phyloP scores from a whole-genome alignment of 176 grass and related monocot genomes.

The Ananas comosus region DNA sequence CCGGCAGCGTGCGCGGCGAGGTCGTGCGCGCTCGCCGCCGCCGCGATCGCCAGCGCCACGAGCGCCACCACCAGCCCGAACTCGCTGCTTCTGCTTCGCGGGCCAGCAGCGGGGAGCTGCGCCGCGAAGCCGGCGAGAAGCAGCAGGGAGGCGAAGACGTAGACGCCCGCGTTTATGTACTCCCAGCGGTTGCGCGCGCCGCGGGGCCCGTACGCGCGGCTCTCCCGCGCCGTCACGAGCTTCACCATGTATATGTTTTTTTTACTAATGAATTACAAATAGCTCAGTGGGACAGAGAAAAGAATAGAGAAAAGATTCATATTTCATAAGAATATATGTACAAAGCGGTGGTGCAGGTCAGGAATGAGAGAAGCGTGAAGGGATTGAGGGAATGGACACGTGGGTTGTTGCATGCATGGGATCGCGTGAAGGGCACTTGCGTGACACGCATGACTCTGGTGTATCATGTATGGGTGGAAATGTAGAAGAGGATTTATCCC shows the following conservation, averaged over 20 bases:
- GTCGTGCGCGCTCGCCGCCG: constrained; percentile 58
- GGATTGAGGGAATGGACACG: constrained; percentile 16
- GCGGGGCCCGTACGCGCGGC: constrained; percentile 50
- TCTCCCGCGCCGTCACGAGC: constrained; percentile 69
- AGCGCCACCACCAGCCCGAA: constrained; percentile 29
- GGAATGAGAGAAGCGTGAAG: constrained; percentile 12
- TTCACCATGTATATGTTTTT: constrained; percentile 47
- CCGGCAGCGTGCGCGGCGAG: constrained; percentile 59
- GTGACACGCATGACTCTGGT: no score
- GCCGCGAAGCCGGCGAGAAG: constrained; percentile 28
- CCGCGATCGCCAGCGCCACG: constrained; percentile 28
- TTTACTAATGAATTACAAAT: no score
- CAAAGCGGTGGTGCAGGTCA: neutral
- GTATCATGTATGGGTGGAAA: no score
- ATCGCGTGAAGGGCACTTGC: no score
- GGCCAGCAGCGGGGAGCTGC: constrained; percentile 4
- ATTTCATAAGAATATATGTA: no score
- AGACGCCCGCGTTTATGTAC: constrained; percentile 67
- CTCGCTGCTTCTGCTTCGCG: neutral
- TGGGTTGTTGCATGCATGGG: constrained; percentile 73
- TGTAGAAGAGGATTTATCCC: no score
- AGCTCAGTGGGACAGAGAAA: neutral
- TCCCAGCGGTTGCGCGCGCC: constrained; percentile 49
- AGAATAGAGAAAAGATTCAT: neutral
- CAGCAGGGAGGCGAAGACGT: constrained; percentile 52